Base-by-base conservation (phyloP, 768 basidiomycete genomes). In the Pholiota molesta region DNA sequence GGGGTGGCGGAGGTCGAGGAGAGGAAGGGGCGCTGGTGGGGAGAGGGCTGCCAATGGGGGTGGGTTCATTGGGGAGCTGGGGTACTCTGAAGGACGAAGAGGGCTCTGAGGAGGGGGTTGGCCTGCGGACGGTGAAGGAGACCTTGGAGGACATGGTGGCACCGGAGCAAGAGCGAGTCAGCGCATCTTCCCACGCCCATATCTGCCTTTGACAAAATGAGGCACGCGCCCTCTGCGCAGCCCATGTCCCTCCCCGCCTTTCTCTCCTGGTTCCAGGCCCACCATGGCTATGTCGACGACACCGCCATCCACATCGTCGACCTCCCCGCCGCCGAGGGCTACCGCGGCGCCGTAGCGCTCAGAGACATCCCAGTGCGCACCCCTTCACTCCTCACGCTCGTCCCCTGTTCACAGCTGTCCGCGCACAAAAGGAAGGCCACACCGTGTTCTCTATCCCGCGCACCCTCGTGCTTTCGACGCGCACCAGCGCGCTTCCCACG, bases 41-140 rank as follows among this genome's bases (percentile, higher is more conserved):
- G 28, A 89, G 82, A 5, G 87, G 87, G 67, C 85, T 89, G 60
- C 79, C 80, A 33, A 66, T 61, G 2, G 83, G 76, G 10, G 69
- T 67, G 2, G 75, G 62, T 9, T 89, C 75, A 71, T 82, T 88
- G 17, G 89, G 90, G n/a, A 90, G 70, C 0, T 84, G 74, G 16
- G 87, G 86, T 5, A 84, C 66, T 67, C 83, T 90, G 77, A 89
- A 88, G 19, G 73, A 71, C 1, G 77, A 71, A 0, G 76, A 72
- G n/a, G 72, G 67, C 63, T 87, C 88, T 0, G 90, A 89, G 0
- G 80, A 71, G 0, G 91, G 89, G 0, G 86, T 87, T 0, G 95
- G 95, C 8, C 92, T 83, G 45, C 92, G 86, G 60, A 97, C 82
- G 1, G 90, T 95, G 75, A 97, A 96, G 0, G 94, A 95, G 42